Evolutionary conservation across 805 yeast genomes (phyloP), one percentile per base, ranked within the genome.

Genomic region (Kodamaea laetipori): DNA sequence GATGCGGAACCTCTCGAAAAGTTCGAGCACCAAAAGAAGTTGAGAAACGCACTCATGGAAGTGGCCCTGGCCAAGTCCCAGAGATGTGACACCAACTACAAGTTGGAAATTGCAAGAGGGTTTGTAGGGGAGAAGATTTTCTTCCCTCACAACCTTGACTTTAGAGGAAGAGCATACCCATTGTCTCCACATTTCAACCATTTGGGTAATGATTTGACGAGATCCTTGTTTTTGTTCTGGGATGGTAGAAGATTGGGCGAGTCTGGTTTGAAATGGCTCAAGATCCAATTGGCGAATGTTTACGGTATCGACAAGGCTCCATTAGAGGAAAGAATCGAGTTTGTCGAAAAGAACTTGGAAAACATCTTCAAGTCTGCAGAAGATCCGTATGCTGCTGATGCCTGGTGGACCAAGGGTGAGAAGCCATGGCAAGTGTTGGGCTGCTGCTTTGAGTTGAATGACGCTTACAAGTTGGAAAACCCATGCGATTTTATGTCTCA

Each of bases 21-120:
- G 34, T 76, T 81, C 44, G 84, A 80, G 38, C 87, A 94, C 78
- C 82, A 82, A 52, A 71, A 80, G 19, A 63, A 71, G 38, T 79
- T 86, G 45, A 82, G 81, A 44, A 73, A 69, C 27, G 54, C 78
- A 6, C 73, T 81, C 15, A 78, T 81, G 50, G 82, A 79, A 33
- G 82, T 81, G 47, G 78, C 86, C 8, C 71, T 84, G 16, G 73
- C 77, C 49, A 81, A 94, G 63, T 90, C 98, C 0, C 86, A 84
- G 60, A 80, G 99, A 63, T 94, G 99, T 69, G 97, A 90, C 64
- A 75, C 87, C 49, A 92, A 94, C 61, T 94, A 94, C 63, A 94
- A 89, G 61, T 67, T 94, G 41, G 99, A 94, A 63, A 89, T 94
- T 58, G 98, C 99, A 0, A 77, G 98, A 51, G 97, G 96, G 0